These are phyloP conservation scores for Metschnikowia peoriensis DNA, from an alignment of 805 yeast genomes.

Conservation along the genomic window DNA sequence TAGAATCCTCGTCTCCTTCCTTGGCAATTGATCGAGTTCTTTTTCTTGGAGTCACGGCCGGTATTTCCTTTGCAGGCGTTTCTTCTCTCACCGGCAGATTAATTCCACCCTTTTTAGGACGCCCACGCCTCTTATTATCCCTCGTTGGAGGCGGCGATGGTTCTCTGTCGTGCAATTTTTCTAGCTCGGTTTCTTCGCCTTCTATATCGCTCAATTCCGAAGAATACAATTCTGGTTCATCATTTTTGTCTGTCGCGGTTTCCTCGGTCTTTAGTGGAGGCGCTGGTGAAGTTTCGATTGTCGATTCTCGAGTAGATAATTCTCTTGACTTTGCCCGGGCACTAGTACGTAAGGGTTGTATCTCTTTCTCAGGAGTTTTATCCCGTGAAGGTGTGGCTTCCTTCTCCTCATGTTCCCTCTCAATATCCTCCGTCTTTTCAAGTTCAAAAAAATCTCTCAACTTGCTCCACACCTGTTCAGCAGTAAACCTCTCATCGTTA, in stretches of 20 bases:
- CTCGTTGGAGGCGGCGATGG: background rate
- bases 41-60: slow-evolving; percentile 6
- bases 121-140: slow-evolving; percentile 3
- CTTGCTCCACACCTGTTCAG: slow-evolving; percentile 57
- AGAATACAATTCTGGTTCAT: slow-evolving; percentile 12
- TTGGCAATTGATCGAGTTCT: slow-evolving; percentile 21
- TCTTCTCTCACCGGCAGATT: slow-evolving; percentile 9
- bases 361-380: slow-evolving; percentile 3
- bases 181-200: slow-evolving; percentile 15
- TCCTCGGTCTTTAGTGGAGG: background rate
- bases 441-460: slow-evolving; percentile 54
- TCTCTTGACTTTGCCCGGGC: slow-evolving; percentile 2
- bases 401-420: slow-evolving; percentile 24
- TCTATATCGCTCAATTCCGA: slow-evolving; percentile 24
- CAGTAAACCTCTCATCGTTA: slow-evolving; percentile 30
- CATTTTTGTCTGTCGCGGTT: background rate
- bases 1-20: slow-evolving; percentile 15
- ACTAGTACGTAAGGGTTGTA: background rate
- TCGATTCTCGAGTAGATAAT: background rate
- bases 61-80: slow-evolving; percentile 8
- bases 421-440: slow-evolving; percentile 55
- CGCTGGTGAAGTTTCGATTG: background rate
- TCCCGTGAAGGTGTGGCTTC: background rate
- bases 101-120: slow-evolving; percentile 12
- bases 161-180: slow-evolving; percentile 19